These are phyloP conservation scores for Osmozyma mogii DNA, from an alignment of 805 yeast species.

Conservation along the genomic window DNA sequence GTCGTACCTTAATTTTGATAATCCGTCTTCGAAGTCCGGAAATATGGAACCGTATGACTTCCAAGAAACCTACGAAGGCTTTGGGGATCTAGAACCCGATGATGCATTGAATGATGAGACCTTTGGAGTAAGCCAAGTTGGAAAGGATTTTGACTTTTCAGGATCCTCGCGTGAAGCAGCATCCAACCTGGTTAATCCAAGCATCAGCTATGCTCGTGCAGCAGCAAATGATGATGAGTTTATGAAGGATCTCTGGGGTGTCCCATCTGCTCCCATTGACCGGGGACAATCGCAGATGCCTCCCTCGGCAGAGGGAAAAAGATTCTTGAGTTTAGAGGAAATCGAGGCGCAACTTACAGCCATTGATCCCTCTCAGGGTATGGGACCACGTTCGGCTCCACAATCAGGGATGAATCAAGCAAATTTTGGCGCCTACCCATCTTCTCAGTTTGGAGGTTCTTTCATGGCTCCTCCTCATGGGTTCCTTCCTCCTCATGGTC, in stretches of 20 bases:
- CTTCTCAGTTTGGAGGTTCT: slow-evolving; percentile 28
- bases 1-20: too few relatives aligned
- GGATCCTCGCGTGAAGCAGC: slow-evolving; percentile 16
- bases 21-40: too few relatives aligned
- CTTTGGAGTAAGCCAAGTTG: slow-evolving; percentile 52
- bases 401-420: too few relatives aligned
- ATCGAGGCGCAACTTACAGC: slow-evolving; percentile 70
- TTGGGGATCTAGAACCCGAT: slow-evolving; percentile 64
- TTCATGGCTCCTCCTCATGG: slow-evolving; percentile 36
- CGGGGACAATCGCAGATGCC: slow-evolving; percentile 4
- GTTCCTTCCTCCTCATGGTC: slow-evolving; percentile 28
- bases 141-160: slow-evolving; percentile 62
- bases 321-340: slow-evolving; percentile 69
- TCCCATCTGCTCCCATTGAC: slow-evolving; percentile 21
- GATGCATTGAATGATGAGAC: slow-evolving; percentile 80
- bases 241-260: slow-evolving; percentile 40
- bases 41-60: slow-evolving; percentile 61
- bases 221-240: slow-evolving; percentile 36
- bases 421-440: too few relatives aligned
- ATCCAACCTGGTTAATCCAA: slow-evolving; percentile 16
- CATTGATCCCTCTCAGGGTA: slow-evolving; percentile 28
- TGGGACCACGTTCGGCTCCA: slow-evolving; percentile 18
- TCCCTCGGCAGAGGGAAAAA: slow-evolving; percentile 25
- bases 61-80: slow-evolving; percentile 77
- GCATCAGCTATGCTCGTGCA: slow-evolving; percentile 33